Evolutionary conservation across 2,329 filamentous ascomycete genomes (phyloP).

Genomic region (Ilyonectria mors-panacis): DNA sequence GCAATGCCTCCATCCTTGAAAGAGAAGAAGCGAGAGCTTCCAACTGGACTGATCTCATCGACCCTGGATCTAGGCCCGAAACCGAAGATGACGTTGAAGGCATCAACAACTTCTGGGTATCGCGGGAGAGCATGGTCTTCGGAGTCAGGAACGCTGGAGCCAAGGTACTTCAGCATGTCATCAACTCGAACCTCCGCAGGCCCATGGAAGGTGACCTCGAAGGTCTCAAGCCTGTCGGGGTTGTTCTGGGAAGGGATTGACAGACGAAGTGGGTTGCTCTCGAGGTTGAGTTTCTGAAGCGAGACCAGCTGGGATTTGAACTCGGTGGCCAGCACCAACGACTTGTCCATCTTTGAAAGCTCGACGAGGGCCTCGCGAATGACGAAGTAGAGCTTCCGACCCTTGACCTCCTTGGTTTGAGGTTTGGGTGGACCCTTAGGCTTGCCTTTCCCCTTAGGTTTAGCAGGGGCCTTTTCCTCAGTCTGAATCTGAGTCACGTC

Average conservation of each 20-base stretch:
- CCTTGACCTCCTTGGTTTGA: slow-evolving; percentile 54
- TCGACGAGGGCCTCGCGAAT: slow-evolving; percentile 56
- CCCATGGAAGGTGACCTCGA: slow-evolving; percentile 59
- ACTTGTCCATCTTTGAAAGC: slow-evolving; percentile 52
- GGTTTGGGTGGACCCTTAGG: slow-evolving; percentile 15
- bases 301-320: slow-evolving; percentile 66
- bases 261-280: slow-evolving; percentile 53
- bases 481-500: slow-evolving; percentile 50
- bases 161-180: slow-evolving; percentile 61
- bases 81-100: slow-evolving; percentile 67
- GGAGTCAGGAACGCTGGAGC: slow-evolving; percentile 57
- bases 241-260: slow-evolving; percentile 52
- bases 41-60: slow-evolving; percentile 57
- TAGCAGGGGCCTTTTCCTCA: slow-evolving; percentile 15
- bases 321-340: slow-evolving; percentile 60
- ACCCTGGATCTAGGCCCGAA: slow-evolving; percentile 57
- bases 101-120: slow-evolving; percentile 64
- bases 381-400: slow-evolving; percentile 60
- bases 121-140: slow-evolving; percentile 62
- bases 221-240: slow-evolving; percentile 51
- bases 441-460: slow-evolving; percentile 27
- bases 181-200: slow-evolving; percentile 57
- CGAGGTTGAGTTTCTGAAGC: slow-evolving; percentile 54
- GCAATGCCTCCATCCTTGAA: slow-evolving; percentile 51
- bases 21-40: slow-evolving; percentile 66